A percentile compares a stretch with the other conserved stretches of the same genome.
Evolutionary conservation across 306 rosid genomes (phyloP).

Genomic region (Calophaca sinica): DNA sequence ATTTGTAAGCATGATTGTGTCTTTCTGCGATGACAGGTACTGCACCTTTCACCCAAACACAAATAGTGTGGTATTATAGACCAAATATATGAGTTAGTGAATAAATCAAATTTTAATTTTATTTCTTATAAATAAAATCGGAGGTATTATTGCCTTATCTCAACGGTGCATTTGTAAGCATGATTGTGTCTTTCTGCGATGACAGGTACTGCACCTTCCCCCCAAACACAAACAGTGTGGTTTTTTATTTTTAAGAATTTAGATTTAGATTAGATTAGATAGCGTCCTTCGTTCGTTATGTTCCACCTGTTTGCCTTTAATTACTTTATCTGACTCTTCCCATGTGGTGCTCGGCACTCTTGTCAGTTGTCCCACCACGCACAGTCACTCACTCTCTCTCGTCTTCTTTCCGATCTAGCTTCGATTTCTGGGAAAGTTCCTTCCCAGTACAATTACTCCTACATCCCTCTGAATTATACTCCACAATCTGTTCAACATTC

Average conservation of each 20-base stretch:
- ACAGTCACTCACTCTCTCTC: not conserved
- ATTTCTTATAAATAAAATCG: no score
- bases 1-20: no score
- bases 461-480: not conserved
- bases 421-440: constrained; percentile 79
- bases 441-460: not conserved
- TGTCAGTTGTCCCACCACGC: constrained; percentile 56
- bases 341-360: constrained; percentile 76
- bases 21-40: no score
- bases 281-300: not conserved
- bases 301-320: constrained; percentile 14
- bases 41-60: no score
- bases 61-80: no score
- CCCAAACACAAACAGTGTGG: constrained; percentile 2
- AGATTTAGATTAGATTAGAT: no score
- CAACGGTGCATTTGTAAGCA: constrained; percentile 43
- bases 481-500: constrained; percentile 16
- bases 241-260: constrained; percentile 21
- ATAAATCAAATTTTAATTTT: no score
- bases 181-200: constrained; percentile 41
- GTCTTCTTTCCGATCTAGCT: constrained; percentile 47
- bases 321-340: constrained; percentile 71
- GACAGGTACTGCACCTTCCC: not conserved
- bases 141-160: no score
- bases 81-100: no score